phyloP scores from a whole-genome alignment of 768 basidiomycete species.

The Tylopilus rubrobrunneus region DNA sequence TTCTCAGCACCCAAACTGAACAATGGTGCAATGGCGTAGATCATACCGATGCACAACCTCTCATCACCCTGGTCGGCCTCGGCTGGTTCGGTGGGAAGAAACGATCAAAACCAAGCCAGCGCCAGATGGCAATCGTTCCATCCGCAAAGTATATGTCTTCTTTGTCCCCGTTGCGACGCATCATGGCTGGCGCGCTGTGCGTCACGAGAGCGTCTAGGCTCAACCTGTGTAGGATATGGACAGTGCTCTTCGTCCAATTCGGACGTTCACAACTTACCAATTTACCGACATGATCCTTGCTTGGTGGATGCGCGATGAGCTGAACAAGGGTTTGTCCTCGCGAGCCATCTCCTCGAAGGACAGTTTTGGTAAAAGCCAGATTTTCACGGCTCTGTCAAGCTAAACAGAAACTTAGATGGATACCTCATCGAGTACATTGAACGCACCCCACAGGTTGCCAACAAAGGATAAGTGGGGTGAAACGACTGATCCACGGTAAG shows the following conservation, averaged over 20 bases:
- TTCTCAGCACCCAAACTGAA: neutral
- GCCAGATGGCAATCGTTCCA: conserved; percentile 59
- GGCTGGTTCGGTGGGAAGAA: conserved; percentile 52
- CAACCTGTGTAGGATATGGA: conserved; percentile 41
- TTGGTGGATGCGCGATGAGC: conserved; percentile 61
- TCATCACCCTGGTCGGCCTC: conserved; percentile 36
- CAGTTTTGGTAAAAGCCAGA: conserved; percentile 57
- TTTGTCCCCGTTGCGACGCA: conserved; percentile 30
- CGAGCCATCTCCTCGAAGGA: conserved; percentile 41
- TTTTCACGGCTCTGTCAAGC: conserved; percentile 74
- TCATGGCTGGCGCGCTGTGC: conserved; percentile 51
- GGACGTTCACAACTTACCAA: conserved; percentile 41
- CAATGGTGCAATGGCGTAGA: neutral
- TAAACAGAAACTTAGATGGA: conserved; percentile 24
- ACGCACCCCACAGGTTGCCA: conserved; percentile 77
- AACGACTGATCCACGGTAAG: conserved; percentile 48
- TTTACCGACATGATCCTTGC: conserved; percentile 58
- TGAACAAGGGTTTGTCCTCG: conserved; percentile 77
- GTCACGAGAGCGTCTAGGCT: conserved; percentile 50
- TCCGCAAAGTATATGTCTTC: conserved; percentile 34
- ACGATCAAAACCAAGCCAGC: conserved; percentile 62
- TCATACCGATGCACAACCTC: conserved; percentile 61
- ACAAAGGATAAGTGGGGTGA: conserved; percentile 56
- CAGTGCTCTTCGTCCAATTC: neutral
- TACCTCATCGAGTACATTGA: neutral